Percentiles rank a stretch among this genome's conserved stretches.
Evolutionary conservation across 345 rosid genomes (phyloP).

Genomic region (Citrus sp.): DNA sequence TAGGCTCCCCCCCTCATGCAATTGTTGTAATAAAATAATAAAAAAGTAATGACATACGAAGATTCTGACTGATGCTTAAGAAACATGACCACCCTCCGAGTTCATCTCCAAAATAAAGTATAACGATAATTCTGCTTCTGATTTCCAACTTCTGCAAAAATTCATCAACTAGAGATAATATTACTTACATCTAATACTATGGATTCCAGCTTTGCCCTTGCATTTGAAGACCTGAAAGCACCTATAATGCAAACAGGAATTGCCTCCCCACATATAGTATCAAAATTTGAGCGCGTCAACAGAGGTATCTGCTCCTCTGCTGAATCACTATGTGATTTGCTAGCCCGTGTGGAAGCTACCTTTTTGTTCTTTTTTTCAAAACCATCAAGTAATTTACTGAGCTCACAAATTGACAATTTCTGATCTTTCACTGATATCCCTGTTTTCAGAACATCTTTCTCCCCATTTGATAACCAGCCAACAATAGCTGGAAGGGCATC

Average conservation of each 20-base stretch:
- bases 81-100: neutral
- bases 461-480: slow-evolving; percentile 86
- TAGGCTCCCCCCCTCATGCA: neutral
- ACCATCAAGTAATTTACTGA: slow-evolving; percentile 56
- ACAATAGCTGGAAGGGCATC: slow-evolving; percentile 79
- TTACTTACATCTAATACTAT: slow-evolving; percentile 51
- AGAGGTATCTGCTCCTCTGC: slow-evolving; percentile 42
- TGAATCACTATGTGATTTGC: slow-evolving; percentile 34
- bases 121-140: neutral
- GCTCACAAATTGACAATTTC: slow-evolving; percentile 64
- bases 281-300: slow-evolving; percentile 49
- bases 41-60: neutral
- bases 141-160: neutral
- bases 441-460: slow-evolving; percentile 55
- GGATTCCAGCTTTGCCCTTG: slow-evolving; percentile 61
- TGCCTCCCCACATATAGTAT: slow-evolving; percentile 59
- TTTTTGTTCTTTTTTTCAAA: slow-evolving; percentile 78
- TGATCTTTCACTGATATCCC: slow-evolving; percentile 76
- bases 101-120: neutral
- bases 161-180: neutral
- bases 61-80: neutral
- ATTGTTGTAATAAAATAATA: neutral
- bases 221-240: slow-evolving; percentile 61
- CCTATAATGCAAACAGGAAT: slow-evolving; percentile 82
- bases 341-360: slow-evolving; percentile 39